Conservation (phyloP, 2,329 filamentous ascomycete species). For the Westerdykella sp. region DNA sequence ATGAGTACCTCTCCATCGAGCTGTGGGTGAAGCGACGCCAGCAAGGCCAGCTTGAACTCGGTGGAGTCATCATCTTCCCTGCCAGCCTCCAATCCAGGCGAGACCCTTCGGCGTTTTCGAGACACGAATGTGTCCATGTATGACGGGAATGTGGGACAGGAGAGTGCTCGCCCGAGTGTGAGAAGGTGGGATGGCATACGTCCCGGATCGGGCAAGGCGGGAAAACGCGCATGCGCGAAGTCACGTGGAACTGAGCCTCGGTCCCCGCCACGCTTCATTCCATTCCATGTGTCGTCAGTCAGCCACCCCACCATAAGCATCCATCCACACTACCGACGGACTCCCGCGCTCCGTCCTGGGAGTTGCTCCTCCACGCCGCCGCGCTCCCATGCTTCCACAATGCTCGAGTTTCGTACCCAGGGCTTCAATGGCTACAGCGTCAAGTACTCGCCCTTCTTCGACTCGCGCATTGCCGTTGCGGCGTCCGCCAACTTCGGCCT, state of each 20-base stretch:
- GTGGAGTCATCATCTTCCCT: constrained; percentile 65
- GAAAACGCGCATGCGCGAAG: too few relatives aligned
- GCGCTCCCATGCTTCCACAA: constrained; percentile 36
- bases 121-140: constrained; percentile 37
- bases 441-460: constrained; percentile 98
- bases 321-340: too few relatives aligned
- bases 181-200: too few relatives aligned
- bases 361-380: too few relatives aligned
- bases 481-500: constrained; percentile 94
- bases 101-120: constrained; percentile 29
- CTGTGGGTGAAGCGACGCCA: constrained; percentile 68
- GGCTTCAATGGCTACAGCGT: constrained; percentile 95
- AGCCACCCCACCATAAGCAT: too few relatives aligned
- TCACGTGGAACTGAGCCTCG: too few relatives aligned
- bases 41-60: constrained; percentile 78
- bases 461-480: constrained; percentile 85
- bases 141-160: too few relatives aligned
- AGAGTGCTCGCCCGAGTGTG: too few relatives aligned
- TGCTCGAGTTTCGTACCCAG: constrained; percentile 91
- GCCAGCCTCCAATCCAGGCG: constrained; percentile 1
- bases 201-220: too few relatives aligned
- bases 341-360: too few relatives aligned
- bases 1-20: constrained; percentile 62
- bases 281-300: too few relatives aligned
- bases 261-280: too few relatives aligned